Conservation (phyloP, 176 grass and related monocot species). For the Ananas comosus region DNA sequence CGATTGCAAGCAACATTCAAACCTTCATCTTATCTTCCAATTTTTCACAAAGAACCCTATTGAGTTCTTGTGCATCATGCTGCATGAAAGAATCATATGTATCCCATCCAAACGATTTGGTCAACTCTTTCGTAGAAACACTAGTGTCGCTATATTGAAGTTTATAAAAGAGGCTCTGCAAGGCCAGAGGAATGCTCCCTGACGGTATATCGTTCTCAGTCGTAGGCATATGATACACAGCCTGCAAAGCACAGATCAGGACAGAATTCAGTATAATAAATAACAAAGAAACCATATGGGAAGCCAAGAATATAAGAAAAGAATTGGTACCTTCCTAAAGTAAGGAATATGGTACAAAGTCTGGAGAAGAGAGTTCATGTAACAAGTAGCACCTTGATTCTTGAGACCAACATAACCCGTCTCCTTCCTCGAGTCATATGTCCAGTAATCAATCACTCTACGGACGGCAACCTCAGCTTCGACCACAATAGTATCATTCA, state of each 20-base stretch:
- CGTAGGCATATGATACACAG: slow-evolving; percentile 97
- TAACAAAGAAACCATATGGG: slow-evolving; percentile 7
- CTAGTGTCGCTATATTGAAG: slow-evolving; percentile 83
- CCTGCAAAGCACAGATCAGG: slow-evolving; percentile 26
- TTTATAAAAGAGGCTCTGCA: slow-evolving; percentile 93
- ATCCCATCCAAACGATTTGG: slow-evolving; percentile 99
- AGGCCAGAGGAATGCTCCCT: slow-evolving; percentile 83
- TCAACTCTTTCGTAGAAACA: slow-evolving; percentile 90
- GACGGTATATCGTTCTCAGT: slow-evolving; percentile 92
- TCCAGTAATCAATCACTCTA: slow-evolving; percentile 76
- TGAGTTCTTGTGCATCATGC: slow-evolving; percentile 91
- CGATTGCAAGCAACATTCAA: slow-evolving; percentile 13
- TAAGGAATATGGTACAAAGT: slow-evolving; percentile 89
- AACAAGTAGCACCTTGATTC: slow-evolving; percentile 92
- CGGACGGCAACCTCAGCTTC: slow-evolving; percentile 77
- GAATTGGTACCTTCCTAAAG: slow-evolving; percentile 64
- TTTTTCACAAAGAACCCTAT: slow-evolving; percentile 93
- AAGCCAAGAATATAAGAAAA: slow-evolving; percentile 14
- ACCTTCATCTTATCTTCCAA: slow-evolving; percentile 98
- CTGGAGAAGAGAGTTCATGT: slow-evolving; percentile 97
- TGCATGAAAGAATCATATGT: slow-evolving; percentile 99
- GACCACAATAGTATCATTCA: slow-evolving; percentile 73
- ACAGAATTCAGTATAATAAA: slow-evolving; percentile 4
- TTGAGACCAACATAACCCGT: slow-evolving; percentile 88
- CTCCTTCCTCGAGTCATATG: slow-evolving; percentile 90